Evolutionary conservation across 805 yeast species (phyloP).

Genomic region (Blastobotrys americana): DNA sequence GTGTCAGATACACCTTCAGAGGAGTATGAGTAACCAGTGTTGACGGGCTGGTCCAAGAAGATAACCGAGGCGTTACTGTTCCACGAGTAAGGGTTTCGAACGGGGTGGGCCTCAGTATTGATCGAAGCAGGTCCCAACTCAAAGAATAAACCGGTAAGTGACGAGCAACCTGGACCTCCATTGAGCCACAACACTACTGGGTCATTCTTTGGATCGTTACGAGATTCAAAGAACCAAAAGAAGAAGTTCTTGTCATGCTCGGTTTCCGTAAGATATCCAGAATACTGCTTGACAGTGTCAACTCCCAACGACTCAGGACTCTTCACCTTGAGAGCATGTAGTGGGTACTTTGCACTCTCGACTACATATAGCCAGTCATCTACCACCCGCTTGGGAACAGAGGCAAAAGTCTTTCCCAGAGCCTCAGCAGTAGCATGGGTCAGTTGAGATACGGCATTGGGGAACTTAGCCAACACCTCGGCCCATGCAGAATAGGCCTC

Average conservation of each 20-base stretch:
- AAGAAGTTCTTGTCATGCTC: constrained; percentile 89
- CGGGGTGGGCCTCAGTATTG: constrained; percentile 58
- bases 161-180: constrained; percentile 98
- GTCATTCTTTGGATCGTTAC: constrained; percentile 75
- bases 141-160: constrained; percentile 83
- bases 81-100: constrained; percentile 86
- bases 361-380: constrained; percentile 33
- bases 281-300: constrained; percentile 72
- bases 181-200: constrained; percentile 87
- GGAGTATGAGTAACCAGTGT: constrained; percentile 90
- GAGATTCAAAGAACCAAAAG: constrained; percentile 84
- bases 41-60: constrained; percentile 91
- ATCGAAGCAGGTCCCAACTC: constrained; percentile 90
- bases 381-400: background rate
- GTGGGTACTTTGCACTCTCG: constrained; percentile 43
- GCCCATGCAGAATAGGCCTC: constrained; percentile 23
- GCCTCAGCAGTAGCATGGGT: constrained; percentile 9
- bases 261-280: constrained; percentile 69
- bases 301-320: constrained; percentile 63
- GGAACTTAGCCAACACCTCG: constrained; percentile 21
- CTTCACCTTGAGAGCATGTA: constrained; percentile 55
- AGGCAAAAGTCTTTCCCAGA: background rate
- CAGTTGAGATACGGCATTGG: constrained; percentile 17
- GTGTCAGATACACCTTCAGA: constrained; percentile 60
- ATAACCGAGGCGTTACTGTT: constrained; percentile 86